Base-by-base conservation (phyloP, 1,284 basidiomycete genomes). In the Pseudozyma sp. region DNA sequence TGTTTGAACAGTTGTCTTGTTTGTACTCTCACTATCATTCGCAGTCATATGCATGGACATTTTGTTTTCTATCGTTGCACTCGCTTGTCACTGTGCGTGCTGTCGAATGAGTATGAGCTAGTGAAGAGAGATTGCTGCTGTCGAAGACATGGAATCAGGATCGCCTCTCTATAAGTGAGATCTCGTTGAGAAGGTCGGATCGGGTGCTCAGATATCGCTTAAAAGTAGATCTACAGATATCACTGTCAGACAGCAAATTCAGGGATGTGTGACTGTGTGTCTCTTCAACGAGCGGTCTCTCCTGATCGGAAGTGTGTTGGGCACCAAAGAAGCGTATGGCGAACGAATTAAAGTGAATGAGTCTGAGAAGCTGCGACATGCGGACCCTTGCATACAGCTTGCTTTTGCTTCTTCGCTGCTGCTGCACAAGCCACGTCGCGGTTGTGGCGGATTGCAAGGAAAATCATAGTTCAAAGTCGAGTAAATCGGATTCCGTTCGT, bases 21-120 rank as follows among this genome's bases (percentile, higher is more conserved):
- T 31, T 53, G 48, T 36, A 36, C 11, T 47, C 9, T 35, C 18
- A 39, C 21, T 6, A 19, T 51, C 51, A 13, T 34, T 62, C 50
- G 60, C 56, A 64, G 58, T 65, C 42, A 49, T 51, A 59, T 67
- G 49, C 63, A 65, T 54, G 68, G 68, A 65, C 68, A 65, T 61
- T 70, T 25, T 39, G 5, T 35, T 25, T 35, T 52, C 10, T 9
- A 19, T 19, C 12, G 14, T 4, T 14, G 45, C 47, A 5, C 19
- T 47, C 45, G 14, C 18, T 44, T 44, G 14, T 2, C 16, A n/a
- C 16, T 44, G 43, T 44, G 43, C 18, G 18, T 44, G 43, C 43
- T n/a, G 13, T 18, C 14, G 18, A n/a, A 10, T n/a, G 12, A 44
- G 18, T 10, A 19, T 10, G 43, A n/a, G 18, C 4, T 18, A 18